Base-by-base conservation (phyloP, 805 yeast species). In the Metschnikowia gruessii region DNA sequence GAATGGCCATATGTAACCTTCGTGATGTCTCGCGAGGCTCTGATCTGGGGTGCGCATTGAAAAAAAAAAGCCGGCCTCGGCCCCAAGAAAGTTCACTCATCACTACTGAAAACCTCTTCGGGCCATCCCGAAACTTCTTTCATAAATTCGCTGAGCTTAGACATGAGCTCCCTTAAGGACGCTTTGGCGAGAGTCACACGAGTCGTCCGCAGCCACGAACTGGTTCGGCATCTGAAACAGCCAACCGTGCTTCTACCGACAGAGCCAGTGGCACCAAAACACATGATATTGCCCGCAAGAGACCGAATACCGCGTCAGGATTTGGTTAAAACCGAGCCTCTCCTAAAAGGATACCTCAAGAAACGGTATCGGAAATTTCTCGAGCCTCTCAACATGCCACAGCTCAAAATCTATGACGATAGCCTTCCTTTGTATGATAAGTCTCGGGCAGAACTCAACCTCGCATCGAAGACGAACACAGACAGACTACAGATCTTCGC, bases 111-210 rank as follows among this genome's bases (percentile, higher is more conserved):
- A 26, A 26, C 28, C 28, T 26, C 12, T 26, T 11, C 12, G 12
- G 12, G 28, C 12, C 12, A 26, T 26, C 28, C 12, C 28, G 28
- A 26, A 26, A 26, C 28, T 6, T 21, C 28, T 11, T 26, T 10
- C 12, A 40, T 26, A 42, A 34, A 33, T 7, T n/a, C 3, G 7
- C 17, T 12, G 33, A 33, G 33, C 39, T 9, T 16, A 17, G 39
- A 13, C 40, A 66, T 67, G 72, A 60, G 60, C 49, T 56, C 65
- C 11, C 57, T 69, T 13, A 57, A 63, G 43, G 70, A 64, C 34
- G 67, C 72, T 29, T 64, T 69, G 46, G 56, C 60, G 30, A 57
- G 71, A 30, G 61, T 67, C 22, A 62, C 65, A n/a, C 61, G 68
- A 19, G 62, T 64, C 30, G 64, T 60, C 10, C 65, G 65, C 36